phyloP scores from a whole-genome alignment of 441 rosid species.

The Brassica balearica region DNA sequence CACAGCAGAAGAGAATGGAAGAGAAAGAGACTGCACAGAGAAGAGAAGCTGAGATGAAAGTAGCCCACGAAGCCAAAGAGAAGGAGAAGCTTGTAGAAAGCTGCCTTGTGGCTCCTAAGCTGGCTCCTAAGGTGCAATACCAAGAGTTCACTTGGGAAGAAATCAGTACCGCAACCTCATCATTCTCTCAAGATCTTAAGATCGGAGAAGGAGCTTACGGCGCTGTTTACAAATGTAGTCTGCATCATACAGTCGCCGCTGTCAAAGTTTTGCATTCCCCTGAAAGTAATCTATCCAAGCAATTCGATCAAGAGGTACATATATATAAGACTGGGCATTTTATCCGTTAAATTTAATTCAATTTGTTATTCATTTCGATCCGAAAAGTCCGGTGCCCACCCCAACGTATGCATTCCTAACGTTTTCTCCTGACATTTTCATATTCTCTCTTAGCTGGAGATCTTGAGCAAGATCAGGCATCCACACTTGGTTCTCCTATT shows the following conservation, averaged over 20 bases:
- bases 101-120: conserved; percentile 40
- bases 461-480: conserved; percentile 7
- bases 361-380: too few species aligned
- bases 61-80: conserved; percentile 43
- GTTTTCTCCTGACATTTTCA: background rate
- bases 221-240: conserved; percentile 46
- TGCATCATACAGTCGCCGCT: conserved; percentile 38
- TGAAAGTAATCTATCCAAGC: conserved; percentile 10
- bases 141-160: conserved; percentile 51
- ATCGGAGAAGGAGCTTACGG: conserved; percentile 49
- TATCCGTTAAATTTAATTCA: too few species aligned
- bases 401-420: background rate
- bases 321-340: conserved; percentile 29
- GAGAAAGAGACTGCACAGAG: conserved; percentile 32
- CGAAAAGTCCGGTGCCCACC: too few species aligned
- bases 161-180: conserved; percentile 45
- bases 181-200: conserved; percentile 46
- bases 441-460: conserved; percentile 47
- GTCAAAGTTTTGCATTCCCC: conserved; percentile 15
- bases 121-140: conserved; percentile 39
- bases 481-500: conserved; percentile 6
- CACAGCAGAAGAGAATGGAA: conserved; percentile 54
- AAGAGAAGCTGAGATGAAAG: conserved; percentile 1
- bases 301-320: conserved; percentile 77
- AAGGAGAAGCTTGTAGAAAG: conserved; percentile 61